These are phyloP conservation scores for Leishmania gerbilli DNA, from an alignment of 208 protist species.

Conservation along the genomic window DNA sequence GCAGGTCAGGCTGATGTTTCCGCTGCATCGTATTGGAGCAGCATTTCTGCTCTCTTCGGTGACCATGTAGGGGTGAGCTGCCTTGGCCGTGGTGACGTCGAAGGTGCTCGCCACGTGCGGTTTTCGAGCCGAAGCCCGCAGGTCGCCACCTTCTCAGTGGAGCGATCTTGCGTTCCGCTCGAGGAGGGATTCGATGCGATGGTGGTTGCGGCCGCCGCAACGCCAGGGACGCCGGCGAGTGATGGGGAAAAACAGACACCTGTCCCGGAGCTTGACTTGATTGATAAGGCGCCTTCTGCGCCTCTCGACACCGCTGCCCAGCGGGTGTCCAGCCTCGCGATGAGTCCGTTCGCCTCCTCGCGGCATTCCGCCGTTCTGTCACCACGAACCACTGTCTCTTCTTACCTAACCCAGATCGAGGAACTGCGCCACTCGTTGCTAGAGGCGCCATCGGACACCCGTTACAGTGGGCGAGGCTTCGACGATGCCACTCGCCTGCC, in stretches of 20 bases:
- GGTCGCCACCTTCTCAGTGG: conserved; percentile 43
- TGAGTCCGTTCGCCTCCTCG: background rate
- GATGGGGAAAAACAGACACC: background rate
- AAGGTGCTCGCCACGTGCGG: conserved; percentile 38
- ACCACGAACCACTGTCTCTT: conserved; percentile 6
- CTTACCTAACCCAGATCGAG: background rate
- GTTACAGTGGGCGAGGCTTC: background rate
- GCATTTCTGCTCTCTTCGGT: background rate
- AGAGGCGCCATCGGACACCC: background rate
- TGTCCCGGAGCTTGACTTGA: background rate
- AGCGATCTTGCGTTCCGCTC: conserved; percentile 15
- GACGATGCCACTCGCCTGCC: background rate
- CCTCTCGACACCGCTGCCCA: background rate
- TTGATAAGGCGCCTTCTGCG: background rate
- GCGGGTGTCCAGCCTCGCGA: background rate
- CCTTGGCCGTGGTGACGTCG: background rate
- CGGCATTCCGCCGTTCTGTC: conserved; percentile 5
- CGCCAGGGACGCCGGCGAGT: too few species aligned
- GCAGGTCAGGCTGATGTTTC: background rate
- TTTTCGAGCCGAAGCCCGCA: conserved; percentile 69
- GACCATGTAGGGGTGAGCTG: background rate
- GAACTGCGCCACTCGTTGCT: conserved; percentile 12
- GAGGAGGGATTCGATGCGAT: background rate
- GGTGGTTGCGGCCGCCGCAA: background rate
- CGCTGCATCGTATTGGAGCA: background rate